Evolutionary conservation across 495 filamentous ascomycete species (phyloP).

Genomic region (Halenospora varia): DNA sequence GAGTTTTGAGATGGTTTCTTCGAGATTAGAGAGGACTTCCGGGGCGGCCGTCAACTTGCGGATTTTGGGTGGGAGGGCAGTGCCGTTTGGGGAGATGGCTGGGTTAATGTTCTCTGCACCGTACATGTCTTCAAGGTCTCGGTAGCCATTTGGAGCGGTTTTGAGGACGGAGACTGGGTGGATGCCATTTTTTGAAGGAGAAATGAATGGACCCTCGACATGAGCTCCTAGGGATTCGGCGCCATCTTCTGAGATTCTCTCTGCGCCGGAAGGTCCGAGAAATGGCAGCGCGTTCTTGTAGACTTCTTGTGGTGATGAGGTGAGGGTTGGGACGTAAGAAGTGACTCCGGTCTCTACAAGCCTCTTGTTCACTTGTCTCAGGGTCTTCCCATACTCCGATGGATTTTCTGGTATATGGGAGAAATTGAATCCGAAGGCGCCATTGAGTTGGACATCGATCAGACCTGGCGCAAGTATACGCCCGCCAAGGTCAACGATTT

Average conservation of each 20-base stretch:
- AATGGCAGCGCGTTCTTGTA: slow-evolving; percentile 72
- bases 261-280: slow-evolving; percentile 61
- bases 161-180: slow-evolving; percentile 65
- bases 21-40: slow-evolving; percentile 65
- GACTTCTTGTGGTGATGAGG: slow-evolving; percentile 61
- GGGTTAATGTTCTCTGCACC: slow-evolving; percentile 56
- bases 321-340: slow-evolving; percentile 76
- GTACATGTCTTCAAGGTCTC: slow-evolving; percentile 64
- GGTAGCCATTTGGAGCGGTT: slow-evolving; percentile 40
- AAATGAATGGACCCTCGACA: slow-evolving; percentile 81
- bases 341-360: slow-evolving; percentile 76
- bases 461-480: slow-evolving; percentile 77
- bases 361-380: slow-evolving; percentile 61
- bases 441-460: slow-evolving; percentile 84
- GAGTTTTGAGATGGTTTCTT: slow-evolving; percentile 55
- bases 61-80: slow-evolving; percentile 35
- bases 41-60: slow-evolving; percentile 79
- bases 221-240: slow-evolving; percentile 81
- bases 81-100: slow-evolving; percentile 12
- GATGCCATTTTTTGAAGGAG: slow-evolving; percentile 64
- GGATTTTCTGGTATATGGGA: slow-evolving; percentile 63
- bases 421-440: slow-evolving; percentile 83
- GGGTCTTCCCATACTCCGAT: slow-evolving; percentile 59
- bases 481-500: slow-evolving; percentile 66
- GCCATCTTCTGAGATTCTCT: slow-evolving; percentile 52